Conservation (phyloP, 164 flowering plant genomes). For the Annona squamosa region DNA sequence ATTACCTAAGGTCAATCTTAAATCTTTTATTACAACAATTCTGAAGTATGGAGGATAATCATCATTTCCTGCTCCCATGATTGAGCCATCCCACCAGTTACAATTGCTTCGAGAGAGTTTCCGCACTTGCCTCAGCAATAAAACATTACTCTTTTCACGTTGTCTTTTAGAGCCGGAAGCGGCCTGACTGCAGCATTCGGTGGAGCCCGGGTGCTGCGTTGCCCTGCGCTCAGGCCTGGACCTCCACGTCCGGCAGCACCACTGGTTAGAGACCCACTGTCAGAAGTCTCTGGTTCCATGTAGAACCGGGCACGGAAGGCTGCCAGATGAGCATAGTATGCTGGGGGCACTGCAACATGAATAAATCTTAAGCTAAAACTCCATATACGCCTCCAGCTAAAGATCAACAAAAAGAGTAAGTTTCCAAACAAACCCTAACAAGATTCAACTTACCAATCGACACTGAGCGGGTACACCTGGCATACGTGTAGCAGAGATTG, state of each 20-base stretch:
- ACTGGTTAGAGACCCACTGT: slow-evolving; percentile 62
- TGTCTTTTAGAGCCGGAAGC: slow-evolving; percentile 63
- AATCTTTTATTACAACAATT: too few relatives aligned
- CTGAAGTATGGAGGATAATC: too few relatives aligned
- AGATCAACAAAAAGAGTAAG: neutral
- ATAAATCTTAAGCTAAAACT: neutral
- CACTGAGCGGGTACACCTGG: slow-evolving; percentile 79
- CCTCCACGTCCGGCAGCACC: slow-evolving; percentile 43
- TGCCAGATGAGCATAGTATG: slow-evolving; percentile 77
- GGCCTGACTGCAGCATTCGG: slow-evolving; percentile 53
- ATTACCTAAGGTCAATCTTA: too few relatives aligned
- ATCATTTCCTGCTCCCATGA: too few relatives aligned
- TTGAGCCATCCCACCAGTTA: too few relatives aligned
- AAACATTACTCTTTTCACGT: slow-evolving; percentile 74
- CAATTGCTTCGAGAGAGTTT: too few relatives aligned
- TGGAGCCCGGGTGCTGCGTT: slow-evolving; percentile 40
- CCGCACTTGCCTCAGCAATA: slow-evolving; percentile 32
- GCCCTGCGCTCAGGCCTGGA: slow-evolving; percentile 19
- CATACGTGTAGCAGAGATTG: slow-evolving; percentile 61
- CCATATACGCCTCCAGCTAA: neutral
- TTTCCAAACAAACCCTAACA: neutral
- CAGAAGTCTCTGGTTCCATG: slow-evolving; percentile 78
- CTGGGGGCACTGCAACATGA: slow-evolving; percentile 61
- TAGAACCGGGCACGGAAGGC: slow-evolving; percentile 78
- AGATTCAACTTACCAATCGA: slow-evolving; percentile 50